A percentile compares a stretch with the other conserved stretches of the same genome.
Conservation (phyloP, 73 alveolate species). For the Paraurostyla sp. region DNA sequence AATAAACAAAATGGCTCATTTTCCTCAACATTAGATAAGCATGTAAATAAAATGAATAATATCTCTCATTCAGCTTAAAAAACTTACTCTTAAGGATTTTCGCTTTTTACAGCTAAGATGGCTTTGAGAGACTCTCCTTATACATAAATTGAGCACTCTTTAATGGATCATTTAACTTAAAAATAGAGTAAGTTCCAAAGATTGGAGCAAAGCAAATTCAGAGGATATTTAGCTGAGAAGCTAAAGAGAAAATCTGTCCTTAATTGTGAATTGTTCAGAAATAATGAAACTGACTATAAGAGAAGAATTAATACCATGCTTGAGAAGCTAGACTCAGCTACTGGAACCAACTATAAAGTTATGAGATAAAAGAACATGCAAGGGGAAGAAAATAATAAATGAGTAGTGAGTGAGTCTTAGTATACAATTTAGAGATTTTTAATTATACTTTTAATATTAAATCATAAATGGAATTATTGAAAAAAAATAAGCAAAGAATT, state of each 20-base stretch:
- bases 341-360: not conserved
- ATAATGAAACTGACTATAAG: not conserved
- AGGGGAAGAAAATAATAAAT: too few species aligned
- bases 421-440: not conserved
- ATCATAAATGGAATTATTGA: not conserved
- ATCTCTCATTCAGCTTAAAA: not conserved
- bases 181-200: not conserved
- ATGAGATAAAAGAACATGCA: not conserved
- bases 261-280: slow-evolving; percentile 13
- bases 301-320: slow-evolving; percentile 4
- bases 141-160: not conserved
- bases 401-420: too few species aligned
- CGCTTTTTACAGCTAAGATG: not conserved
- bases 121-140: slow-evolving; percentile 27
- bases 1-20: not conserved
- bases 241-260: slow-evolving; percentile 5
- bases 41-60: not conserved
- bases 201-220: not conserved
- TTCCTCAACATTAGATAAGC: not conserved
- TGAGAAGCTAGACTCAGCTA: not conserved
- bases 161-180: not conserved
- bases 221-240: slow-evolving; percentile 30
- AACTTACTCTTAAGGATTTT: slow-evolving; percentile 32
- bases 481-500: not conserved
- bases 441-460: not conserved